Base-by-base conservation (phyloP, 1,139 yeast genomes). In the Pneumocystis carinii region DNA sequence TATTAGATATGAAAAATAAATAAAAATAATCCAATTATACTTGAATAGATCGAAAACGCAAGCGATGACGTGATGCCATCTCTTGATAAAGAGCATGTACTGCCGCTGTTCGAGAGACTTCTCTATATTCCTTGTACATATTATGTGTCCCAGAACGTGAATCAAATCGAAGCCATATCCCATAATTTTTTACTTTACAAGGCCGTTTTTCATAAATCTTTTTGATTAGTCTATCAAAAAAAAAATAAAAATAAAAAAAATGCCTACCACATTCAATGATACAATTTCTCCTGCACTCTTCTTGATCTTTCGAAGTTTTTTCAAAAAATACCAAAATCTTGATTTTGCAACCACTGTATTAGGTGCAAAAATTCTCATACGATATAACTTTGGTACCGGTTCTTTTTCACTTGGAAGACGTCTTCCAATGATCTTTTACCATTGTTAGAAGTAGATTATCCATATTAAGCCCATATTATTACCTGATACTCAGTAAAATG, bases 71-170 rank as follows among this genome's bases (percentile, higher is more conserved):
- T 74, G 98, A 97, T 81, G 99, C 99, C 86, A 92, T 87, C 81
- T 94, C 98, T 81, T 88, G 92, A 94, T 92, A 92, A 86, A 92
- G 87, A 78, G 95, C 84, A 80, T 88, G 96, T 77, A 92, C 97
- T 74, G 98, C 98, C 79, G 90, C 96, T 71, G 90, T 95, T 84
- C 99, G 94, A 83, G 97, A 82, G 75, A 90, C 95, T 76, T 92
- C 98, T 83, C 98, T 90, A 94, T 90, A 89, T 85, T 92, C 99
- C 85, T 89, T 92, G 97, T 92, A 92, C 97, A 92, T 92, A 95
- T 92, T 92, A 95, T 94, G 98, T 77, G 96, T 90, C 83, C 99
- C 99, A 73, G 98, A 94, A 86, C 98, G 94, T 73, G 99, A 92
- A 79, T 94, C 98, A 89, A 94, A 92, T 85, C 98, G 90, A 79